Evolutionary conservation across 2,329 filamentous ascomycete genomes (phyloP).

Genomic region (Dothidotthia symphoricarpi): DNA sequence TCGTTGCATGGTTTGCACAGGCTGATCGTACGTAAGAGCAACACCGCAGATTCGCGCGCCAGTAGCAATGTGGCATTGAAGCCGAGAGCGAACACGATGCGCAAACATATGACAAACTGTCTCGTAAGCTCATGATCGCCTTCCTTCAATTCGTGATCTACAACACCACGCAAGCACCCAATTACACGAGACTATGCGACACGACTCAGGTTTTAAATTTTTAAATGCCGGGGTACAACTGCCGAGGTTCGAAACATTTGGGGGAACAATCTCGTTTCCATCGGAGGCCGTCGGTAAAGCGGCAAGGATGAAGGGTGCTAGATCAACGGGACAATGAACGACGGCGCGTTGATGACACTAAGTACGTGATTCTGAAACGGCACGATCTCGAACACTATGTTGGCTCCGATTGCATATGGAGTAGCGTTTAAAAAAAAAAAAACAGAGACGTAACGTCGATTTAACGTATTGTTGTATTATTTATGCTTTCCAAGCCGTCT

Average conservation of each 20-base stretch:
- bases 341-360: conserved; percentile 19
- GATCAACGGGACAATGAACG: conserved; percentile 20
- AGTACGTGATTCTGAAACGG: too few relatives aligned
- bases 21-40: too few relatives aligned
- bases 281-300: conserved; percentile 17
- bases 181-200: conserved; percentile 14
- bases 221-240: too few relatives aligned
- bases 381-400: conserved; percentile 14
- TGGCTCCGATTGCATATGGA: too few relatives aligned
- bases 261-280: conserved; percentile 14
- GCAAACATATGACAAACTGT: conserved; percentile 12
- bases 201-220: conserved; percentile 24
- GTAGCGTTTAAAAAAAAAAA: too few relatives aligned
- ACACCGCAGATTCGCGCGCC: too few relatives aligned
- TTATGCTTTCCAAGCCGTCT: too few relatives aligned
- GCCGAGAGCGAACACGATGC: conserved; percentile 12
- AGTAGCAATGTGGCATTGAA: too few relatives aligned
- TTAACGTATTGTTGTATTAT: too few relatives aligned
- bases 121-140: conserved; percentile 16
- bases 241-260: too few relatives aligned
- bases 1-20: too few relatives aligned
- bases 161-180: conserved; percentile 10
- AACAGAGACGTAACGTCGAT: too few relatives aligned
- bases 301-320: conserved; percentile 27
- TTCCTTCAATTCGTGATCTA: conserved; percentile 14